A percentile compares a stretch with the other conserved stretches of the same genome.
These are phyloP conservation scores for Pestalotiopsis sp. DNA, from an alignment of 2,329 filamentous ascomycete species.

Conservation along the genomic window DNA sequence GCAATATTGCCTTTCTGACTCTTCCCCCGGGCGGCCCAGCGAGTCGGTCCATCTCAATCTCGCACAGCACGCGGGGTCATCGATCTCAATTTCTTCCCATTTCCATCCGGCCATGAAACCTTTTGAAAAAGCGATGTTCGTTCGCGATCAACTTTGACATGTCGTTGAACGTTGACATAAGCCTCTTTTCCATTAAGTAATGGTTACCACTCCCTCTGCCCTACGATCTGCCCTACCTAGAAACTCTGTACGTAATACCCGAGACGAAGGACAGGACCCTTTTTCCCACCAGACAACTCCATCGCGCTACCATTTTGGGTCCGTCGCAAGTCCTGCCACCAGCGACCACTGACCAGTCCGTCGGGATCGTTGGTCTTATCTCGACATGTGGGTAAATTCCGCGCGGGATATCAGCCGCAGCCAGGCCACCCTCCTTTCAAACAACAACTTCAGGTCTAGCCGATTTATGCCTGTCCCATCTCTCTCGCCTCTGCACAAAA, in stretches of 20 bases:
- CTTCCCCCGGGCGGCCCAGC: background rate
- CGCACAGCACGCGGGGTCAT: background rate
- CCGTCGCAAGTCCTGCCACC: background rate
- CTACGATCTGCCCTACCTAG: background rate
- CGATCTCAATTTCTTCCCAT: background rate
- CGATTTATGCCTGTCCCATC: no score
- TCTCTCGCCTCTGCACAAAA: no score
- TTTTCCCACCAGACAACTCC: background rate
- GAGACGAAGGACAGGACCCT: background rate
- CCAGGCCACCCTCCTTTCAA: background rate
- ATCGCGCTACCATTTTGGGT: background rate
- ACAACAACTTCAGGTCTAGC: no score
- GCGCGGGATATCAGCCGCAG: background rate
- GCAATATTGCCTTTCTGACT: background rate
- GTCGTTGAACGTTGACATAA: slow-evolving; percentile 3
- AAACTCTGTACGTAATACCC: slow-evolving; percentile 9
- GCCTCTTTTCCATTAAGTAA: slow-evolving; percentile 10
- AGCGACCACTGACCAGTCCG: background rate
- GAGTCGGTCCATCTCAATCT: background rate
- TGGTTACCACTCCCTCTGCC: slow-evolving; percentile 7
- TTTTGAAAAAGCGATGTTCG: background rate
- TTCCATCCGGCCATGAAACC: background rate
- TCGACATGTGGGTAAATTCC: background rate
- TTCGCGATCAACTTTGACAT: background rate
- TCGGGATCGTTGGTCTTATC: slow-evolving; percentile 6